A percentile compares a stretch with the other conserved stretches of the same genome.
Evolutionary conservation across 2,329 filamentous ascomycete species (phyloP).

Genomic region (Fusarium sp.): DNA sequence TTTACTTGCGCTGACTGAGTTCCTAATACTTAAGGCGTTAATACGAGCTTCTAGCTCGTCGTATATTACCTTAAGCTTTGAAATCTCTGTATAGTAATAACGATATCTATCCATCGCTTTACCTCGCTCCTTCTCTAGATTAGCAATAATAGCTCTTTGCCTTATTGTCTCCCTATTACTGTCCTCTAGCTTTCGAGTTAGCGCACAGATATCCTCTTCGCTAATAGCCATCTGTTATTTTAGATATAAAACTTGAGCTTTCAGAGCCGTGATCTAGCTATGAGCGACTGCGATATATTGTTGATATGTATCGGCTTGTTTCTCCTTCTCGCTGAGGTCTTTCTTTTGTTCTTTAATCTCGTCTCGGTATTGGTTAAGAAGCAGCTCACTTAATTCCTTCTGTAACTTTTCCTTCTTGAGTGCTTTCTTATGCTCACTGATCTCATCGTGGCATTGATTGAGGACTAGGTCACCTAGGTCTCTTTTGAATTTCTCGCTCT

Average conservation of each 20-base stretch:
- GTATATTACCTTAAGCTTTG: constrained; percentile 1
- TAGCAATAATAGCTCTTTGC: not conserved
- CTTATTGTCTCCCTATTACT: not conserved
- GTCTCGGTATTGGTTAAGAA: not conserved
- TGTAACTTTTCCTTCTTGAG: not conserved
- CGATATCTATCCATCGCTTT: constrained; percentile 2
- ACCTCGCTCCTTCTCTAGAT: not conserved
- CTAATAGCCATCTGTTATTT: not conserved
- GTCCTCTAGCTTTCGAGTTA: constrained; percentile 1
- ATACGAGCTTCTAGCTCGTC: not conserved
- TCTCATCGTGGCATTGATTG: not conserved
- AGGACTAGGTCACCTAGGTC: not conserved
- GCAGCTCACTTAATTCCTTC: not conserved
- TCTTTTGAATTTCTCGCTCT: not conserved
- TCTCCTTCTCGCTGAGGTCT: not conserved
- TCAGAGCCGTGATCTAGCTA: not conserved
- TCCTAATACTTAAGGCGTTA: not conserved
- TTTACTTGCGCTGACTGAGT: not conserved
- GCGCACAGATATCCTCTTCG: not conserved
- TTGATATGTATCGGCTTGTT: not conserved
- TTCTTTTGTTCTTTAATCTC: not conserved
- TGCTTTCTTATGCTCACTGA: not conserved
- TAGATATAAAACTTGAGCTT: not conserved
- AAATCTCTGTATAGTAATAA: constrained; percentile 2
- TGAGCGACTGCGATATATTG: not conserved